Conservation (phyloP, 768 basidiomycete species). For the Tylopilus subfusipes region DNA sequence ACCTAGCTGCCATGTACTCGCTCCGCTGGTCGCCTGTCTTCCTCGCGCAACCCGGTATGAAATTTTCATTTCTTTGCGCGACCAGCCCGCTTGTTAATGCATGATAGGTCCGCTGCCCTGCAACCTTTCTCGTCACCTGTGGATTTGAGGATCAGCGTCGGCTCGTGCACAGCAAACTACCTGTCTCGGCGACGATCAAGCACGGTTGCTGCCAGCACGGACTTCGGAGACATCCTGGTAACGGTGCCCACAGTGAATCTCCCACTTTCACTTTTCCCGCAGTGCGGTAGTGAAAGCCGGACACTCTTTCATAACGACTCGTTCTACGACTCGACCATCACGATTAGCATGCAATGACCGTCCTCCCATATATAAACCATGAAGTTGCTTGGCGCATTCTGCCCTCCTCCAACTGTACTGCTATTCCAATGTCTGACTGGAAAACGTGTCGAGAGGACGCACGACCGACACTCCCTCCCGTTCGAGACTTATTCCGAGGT, state of each 20-base stretch:
- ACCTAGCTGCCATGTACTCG: conserved; percentile 5
- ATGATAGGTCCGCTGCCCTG: conserved; percentile 8
- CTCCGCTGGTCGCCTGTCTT: conserved; percentile 10
- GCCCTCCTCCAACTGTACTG: conserved; percentile 9
- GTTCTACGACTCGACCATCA: conserved; percentile 22
- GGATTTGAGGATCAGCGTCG: conserved; percentile 28
- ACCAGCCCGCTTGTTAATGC: conserved; percentile 13
- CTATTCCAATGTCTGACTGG: conserved; percentile 31
- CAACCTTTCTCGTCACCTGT: conserved; percentile 3
- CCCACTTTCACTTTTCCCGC: conserved; percentile 20
- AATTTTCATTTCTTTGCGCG: conserved; percentile 14
- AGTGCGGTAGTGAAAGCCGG: conserved; percentile 23
- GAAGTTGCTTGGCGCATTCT: neutral
- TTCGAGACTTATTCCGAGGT: conserved; percentile 69
- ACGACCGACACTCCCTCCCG: conserved; percentile 66
- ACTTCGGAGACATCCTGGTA: conserved; percentile 23
- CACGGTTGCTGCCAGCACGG: conserved; percentile 26
- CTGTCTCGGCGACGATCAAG: conserved; percentile 32
- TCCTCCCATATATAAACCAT: conserved; percentile 26
- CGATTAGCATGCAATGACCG: conserved; percentile 24
- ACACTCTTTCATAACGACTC: conserved; percentile 26
- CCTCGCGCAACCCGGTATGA: conserved; percentile 21
- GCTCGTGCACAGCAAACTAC: conserved; percentile 30
- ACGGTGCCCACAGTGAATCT: conserved; percentile 25
- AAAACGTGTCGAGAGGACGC: conserved; percentile 21